Conservation (phyloP, 768 basidiomycete genomes). For the Russula sp. region DNA sequence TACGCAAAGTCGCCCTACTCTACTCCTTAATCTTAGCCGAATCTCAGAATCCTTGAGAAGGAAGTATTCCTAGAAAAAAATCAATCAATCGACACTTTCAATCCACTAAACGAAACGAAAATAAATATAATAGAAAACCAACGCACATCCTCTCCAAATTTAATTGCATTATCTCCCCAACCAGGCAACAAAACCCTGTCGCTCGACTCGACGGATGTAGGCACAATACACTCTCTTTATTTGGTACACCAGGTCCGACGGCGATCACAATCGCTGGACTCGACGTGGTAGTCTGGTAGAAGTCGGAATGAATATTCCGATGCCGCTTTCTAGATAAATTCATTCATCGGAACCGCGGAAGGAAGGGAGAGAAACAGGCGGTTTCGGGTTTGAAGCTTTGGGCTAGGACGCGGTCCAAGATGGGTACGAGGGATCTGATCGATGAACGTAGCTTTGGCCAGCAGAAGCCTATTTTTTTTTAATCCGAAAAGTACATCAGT, state of each 20-base stretch:
- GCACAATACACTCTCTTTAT: constrained; percentile 79
- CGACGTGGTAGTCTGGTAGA: constrained; percentile 77
- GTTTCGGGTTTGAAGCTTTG: constrained; percentile 97
- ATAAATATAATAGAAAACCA: too few species aligned
- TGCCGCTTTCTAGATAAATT: constrained; percentile 86
- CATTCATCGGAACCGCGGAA: background rate
- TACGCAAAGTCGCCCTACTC: too few species aligned
- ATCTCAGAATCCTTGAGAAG: too few species aligned
- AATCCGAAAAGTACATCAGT: background rate
- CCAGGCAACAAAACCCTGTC: constrained; percentile 93
- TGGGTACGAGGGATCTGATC: constrained; percentile 85
- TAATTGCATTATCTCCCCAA: constrained; percentile 95
- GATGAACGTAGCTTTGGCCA: constrained; percentile 91
- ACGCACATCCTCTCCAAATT: constrained; percentile 93
- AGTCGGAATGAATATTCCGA: constrained; percentile 90
- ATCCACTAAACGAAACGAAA: too few species aligned
- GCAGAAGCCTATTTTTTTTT: constrained; percentile 39
- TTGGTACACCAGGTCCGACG: constrained; percentile 89
- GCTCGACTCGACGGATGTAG: constrained; percentile 77
- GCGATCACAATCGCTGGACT: constrained; percentile 93
- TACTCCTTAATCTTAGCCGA: constrained; percentile 42
- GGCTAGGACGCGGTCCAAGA: constrained; percentile 94
- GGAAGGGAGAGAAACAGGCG: constrained; percentile 55
- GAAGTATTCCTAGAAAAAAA: constrained; percentile 62
- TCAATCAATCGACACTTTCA: too few species aligned